Percentiles rank a stretch among this genome's conserved stretches.
Conservation (phyloP, 1,284 basidiomycete genomes). For the Vanrija sp. region DNA sequence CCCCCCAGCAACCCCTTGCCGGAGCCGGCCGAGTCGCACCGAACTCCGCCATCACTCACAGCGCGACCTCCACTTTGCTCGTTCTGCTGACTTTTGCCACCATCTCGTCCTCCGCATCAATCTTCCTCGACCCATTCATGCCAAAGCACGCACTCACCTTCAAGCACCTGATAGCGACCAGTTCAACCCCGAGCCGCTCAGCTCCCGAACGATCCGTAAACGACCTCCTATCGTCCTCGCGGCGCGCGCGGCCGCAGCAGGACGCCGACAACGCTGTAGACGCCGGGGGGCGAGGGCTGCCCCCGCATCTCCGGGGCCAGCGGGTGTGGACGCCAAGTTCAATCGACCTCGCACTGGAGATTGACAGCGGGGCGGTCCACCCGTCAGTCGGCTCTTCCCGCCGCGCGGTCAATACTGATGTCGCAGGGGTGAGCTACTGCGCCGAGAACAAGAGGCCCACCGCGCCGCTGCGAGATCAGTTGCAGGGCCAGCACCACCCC, state of each 20-base stretch:
- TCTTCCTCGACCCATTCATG: constrained; percentile 19
- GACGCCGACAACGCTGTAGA: not conserved
- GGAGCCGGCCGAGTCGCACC: no score
- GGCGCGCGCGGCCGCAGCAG: constrained; percentile 2
- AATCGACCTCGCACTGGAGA: not conserved
- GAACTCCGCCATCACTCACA: not conserved
- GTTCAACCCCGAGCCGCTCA: constrained; percentile 12
- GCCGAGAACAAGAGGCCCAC: constrained; percentile 26
- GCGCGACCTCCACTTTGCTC: not conserved
- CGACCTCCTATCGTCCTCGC: constrained; percentile 25
- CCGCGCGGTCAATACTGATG: not conserved
- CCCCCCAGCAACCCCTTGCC: no score
- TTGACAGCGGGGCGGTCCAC: constrained; percentile 21
- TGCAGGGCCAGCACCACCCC: constrained; percentile 40
- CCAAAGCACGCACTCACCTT: constrained; percentile 42
- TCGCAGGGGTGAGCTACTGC: constrained; percentile 32
- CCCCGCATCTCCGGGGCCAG: constrained; percentile 14
- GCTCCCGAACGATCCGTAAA: constrained; percentile 24
- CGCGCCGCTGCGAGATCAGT: constrained; percentile 27
- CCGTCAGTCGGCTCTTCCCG: constrained; percentile 22
- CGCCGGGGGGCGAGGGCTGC: constrained; percentile 6
- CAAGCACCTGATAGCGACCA: constrained; percentile 31
- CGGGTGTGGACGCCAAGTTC: constrained; percentile 12
- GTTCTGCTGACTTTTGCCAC: not conserved
- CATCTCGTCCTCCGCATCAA: not conserved